Evolutionary conservation across 441 rosid species (phyloP).

Genomic region (Gossypium davidsonii): DNA sequence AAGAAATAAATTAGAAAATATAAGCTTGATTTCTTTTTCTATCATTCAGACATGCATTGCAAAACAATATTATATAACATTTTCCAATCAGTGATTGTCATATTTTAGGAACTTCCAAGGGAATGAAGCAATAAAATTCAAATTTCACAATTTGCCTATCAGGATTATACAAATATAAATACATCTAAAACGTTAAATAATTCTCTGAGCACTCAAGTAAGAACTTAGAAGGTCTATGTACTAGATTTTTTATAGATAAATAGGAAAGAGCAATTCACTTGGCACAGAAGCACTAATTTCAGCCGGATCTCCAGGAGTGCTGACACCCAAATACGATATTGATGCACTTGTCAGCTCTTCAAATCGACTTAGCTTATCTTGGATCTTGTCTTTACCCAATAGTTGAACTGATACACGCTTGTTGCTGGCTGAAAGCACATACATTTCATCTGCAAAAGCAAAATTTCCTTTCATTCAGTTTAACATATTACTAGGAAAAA

Average conservation of each 20-base stretch:
- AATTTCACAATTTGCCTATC: background rate
- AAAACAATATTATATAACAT: background rate
- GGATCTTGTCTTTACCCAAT: conserved; percentile 72
- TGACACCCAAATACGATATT: conserved; percentile 65
- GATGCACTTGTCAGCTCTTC: conserved; percentile 71
- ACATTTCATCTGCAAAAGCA: conserved; percentile 72
- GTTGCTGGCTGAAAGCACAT: conserved; percentile 75
- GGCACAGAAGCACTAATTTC: conserved; percentile 41
- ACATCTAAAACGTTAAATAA: background rate
- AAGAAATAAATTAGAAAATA: background rate
- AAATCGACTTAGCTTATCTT: conserved; percentile 66
- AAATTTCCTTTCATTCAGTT: conserved; percentile 3
- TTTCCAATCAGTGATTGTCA: background rate
- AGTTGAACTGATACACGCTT: conserved; percentile 70
- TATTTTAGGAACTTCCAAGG: background rate
- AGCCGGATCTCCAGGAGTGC: conserved; percentile 46
- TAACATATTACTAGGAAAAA: background rate
- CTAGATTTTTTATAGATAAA: background rate
- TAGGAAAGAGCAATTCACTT: conserved; percentile 38
- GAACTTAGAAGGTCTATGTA: background rate
- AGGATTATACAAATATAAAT: background rate
- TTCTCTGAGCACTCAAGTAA: background rate
- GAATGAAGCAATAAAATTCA: background rate
- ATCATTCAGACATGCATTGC: background rate
- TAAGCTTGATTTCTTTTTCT: background rate